These are phyloP conservation scores for Globisporangium middletonii DNA, from an alignment of 352 stramenopile species.

Conservation along the genomic window DNA sequence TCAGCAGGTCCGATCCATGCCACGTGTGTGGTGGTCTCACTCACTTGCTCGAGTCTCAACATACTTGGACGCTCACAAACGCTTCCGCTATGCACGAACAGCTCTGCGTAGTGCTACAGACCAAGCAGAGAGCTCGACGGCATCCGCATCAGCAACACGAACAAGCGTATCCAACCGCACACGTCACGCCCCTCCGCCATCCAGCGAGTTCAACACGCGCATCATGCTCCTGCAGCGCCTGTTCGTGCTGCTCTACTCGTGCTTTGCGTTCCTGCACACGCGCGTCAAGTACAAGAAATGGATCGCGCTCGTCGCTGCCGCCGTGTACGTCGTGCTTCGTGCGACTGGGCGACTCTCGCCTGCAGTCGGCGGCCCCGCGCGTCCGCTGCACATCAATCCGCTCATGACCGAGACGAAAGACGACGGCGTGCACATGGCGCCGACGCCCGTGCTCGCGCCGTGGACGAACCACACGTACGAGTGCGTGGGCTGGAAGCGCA, in stretches of 20 bases:
- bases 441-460: slow-evolving; percentile 41
- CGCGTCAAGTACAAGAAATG: slow-evolving; percentile 69
- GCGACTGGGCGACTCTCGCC: slow-evolving; percentile 43
- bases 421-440: slow-evolving; percentile 50
- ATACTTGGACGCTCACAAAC: too few species aligned
- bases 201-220: neutral
- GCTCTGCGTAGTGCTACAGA: too few species aligned
- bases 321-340: slow-evolving; percentile 50
- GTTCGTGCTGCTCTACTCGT: slow-evolving; percentile 58
- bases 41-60: too few species aligned
- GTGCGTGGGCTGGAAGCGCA: slow-evolving; percentile 82
- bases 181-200: neutral
- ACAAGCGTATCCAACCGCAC: too few species aligned
- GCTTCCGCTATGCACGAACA: too few species aligned
- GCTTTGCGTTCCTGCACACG: slow-evolving; percentile 48
- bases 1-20: too few species aligned
- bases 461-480: slow-evolving; percentile 82
- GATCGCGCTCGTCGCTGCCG: slow-evolving; percentile 40
- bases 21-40: too few species aligned
- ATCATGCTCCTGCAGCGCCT: slow-evolving; percentile 68
- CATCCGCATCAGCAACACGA: too few species aligned
- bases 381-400: slow-evolving; percentile 69
- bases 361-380: slow-evolving; percentile 43
- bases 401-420: slow-evolving; percentile 64
- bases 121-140: too few species aligned